Conservation (phyloP, 2,329 filamentous ascomycete species). For the Metarhizium rileyi region DNA sequence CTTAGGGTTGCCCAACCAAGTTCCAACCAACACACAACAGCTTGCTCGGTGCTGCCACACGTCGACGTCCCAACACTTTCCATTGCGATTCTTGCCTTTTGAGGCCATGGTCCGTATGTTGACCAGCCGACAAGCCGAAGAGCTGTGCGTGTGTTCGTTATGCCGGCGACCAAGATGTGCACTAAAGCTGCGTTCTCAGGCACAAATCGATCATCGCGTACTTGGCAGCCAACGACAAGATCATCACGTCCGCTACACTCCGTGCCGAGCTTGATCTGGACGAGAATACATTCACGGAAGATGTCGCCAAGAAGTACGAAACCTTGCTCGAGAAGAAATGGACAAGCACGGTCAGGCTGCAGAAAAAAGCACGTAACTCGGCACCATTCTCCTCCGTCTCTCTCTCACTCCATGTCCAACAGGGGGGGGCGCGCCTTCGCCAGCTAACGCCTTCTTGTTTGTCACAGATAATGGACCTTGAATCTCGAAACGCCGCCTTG, state of each 20-base stretch:
- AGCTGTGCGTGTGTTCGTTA: neutral
- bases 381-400: neutral
- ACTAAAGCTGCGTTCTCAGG: conserved; percentile 6
- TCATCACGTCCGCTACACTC: neutral
- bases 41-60: too few species aligned
- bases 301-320: conserved; percentile 3
- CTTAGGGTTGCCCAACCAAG: too few species aligned
- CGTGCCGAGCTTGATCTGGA: neutral
- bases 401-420: too few species aligned
- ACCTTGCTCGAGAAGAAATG: neutral
- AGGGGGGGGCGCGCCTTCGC: too few species aligned
- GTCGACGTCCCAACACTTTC: too few species aligned
- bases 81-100: too few species aligned
- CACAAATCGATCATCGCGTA: conserved; percentile 1
- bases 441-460: neutral
- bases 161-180: neutral
- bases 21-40: too few species aligned
- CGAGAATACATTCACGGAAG: conserved; percentile 6
- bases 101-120: neutral
- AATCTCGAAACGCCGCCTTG: conserved; percentile 59
- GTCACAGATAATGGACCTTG: conserved; percentile 82
- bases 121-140: conserved; percentile 12
- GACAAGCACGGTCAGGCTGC: conserved; percentile 1
- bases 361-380: conserved; percentile 6
- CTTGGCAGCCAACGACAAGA: neutral